Conservation (phyloP, 345 rosid genomes). For the Raphanus sativus region DNA sequence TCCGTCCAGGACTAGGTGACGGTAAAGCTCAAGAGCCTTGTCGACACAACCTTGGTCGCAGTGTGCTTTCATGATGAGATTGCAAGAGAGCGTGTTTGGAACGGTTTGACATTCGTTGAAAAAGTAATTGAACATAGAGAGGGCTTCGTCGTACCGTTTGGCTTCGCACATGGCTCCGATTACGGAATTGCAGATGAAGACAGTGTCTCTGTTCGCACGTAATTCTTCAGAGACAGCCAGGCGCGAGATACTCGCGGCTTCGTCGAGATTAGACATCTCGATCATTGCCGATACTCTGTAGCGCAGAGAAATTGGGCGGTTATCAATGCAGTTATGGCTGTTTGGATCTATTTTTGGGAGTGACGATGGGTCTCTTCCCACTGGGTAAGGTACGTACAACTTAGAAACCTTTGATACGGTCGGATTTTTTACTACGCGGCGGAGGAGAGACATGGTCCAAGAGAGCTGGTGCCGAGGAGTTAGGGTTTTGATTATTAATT, state of each 20-base stretch:
- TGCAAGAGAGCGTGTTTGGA: background rate
- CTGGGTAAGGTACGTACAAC: background rate
- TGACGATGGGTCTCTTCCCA: background rate
- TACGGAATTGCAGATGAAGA: background rate
- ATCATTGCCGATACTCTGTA: background rate
- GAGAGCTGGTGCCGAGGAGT: no score
- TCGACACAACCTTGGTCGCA: background rate
- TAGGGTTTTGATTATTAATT: no score
- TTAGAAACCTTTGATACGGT: no score
- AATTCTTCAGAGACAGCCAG: background rate
- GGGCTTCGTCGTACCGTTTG: background rate
- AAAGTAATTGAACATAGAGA: background rate
- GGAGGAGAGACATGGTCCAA: no score
- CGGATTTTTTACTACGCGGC: no score
- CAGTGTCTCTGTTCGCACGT: background rate
- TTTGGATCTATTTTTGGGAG: background rate
- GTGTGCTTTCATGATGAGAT: background rate
- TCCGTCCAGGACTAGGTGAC: background rate
- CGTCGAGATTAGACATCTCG: background rate
- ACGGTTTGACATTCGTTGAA: background rate
- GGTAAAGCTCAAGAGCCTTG: background rate
- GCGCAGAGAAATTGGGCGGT: background rate
- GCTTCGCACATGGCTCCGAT: background rate
- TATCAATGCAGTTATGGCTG: background rate
- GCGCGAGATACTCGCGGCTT: background rate